Percentiles rank a stretch among this genome's conserved stretches.
phyloP scores from a whole-genome alignment of 2,329 filamentous ascomycete species.

The Fusarium staphyleae region DNA sequence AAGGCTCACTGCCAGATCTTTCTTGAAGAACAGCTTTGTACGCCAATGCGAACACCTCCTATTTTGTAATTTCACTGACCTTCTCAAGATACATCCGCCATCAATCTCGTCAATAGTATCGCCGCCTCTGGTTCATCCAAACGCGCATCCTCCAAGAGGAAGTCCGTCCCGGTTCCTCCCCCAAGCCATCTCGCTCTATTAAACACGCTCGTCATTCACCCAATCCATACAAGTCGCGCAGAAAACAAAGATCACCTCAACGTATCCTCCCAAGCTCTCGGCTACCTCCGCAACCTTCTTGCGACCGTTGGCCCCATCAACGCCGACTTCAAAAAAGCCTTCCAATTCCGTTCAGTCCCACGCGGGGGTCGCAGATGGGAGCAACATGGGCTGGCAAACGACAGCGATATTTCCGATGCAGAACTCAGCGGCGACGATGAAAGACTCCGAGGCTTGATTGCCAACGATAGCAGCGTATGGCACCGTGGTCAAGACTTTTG shows the following conservation, averaged over 20 bases:
- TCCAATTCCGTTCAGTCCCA: conserved; percentile 63
- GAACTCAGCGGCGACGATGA: conserved; percentile 57
- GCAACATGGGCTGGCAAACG: conserved; percentile 52
- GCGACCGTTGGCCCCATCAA: conserved; percentile 72
- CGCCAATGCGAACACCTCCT: conserved; percentile 28
- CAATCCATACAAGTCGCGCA: conserved; percentile 76
- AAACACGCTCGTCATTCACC: conserved; percentile 84
- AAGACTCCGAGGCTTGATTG: conserved; percentile 64
- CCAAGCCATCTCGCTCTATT: conserved; percentile 77
- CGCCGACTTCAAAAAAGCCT: conserved; percentile 73
- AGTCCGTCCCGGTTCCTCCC: conserved; percentile 69
- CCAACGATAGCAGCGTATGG: conserved; percentile 73
- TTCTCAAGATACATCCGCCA: conserved; percentile 51
- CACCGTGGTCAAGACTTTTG: conserved; percentile 85
- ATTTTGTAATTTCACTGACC: background rate
- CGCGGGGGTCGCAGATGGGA: conserved; percentile 44
- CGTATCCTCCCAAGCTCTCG: conserved; percentile 70
- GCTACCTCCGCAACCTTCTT: conserved; percentile 73
- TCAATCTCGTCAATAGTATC: conserved; percentile 70
- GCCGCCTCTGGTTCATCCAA: conserved; percentile 59
- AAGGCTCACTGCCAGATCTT: conserved; percentile 73
- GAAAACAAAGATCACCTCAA: conserved; percentile 65
- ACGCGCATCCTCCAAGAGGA: conserved; percentile 32
- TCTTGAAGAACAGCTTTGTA: conserved; percentile 77
- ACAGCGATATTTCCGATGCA: conserved; percentile 51